Evolutionary conservation across 495 filamentous ascomycete genomes (phyloP), one percentile per base, ranked within the genome.

Genomic region (Lindgomyces ingoldianus): DNA sequence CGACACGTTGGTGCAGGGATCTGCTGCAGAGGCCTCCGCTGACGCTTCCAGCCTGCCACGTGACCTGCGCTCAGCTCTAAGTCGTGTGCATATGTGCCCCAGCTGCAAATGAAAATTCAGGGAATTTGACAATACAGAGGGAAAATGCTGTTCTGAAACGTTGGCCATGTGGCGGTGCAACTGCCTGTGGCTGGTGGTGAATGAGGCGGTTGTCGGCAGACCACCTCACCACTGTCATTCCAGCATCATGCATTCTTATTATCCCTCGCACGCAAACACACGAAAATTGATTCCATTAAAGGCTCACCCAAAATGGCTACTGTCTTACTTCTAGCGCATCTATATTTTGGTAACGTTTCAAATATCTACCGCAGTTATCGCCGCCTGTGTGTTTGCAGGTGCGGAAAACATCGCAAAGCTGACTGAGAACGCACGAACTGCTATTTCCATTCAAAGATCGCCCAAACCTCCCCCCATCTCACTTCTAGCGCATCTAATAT

Each of bases 1-100:
- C 54, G 36, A 39, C 33, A 39, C 33, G 33, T 46, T 25, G 3
- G 19, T 8, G 48, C 54, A 57, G 54, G 36, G 36, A 57, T 57
- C n/a, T 24, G 33, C 19, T 39, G 33, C 33, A 39, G 33, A 39
- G 8, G 8, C 10, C 45, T 48, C 45, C 21, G 8, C 19, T 19
- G 10, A 47, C 4, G 44, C 21, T 4, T 18, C 48, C 18, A 4
- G 48, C 6, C 48, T 16, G 19, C 19, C 48, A 52, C 48, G 48
- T 52, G 48, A 52, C 48, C 25, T 10, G n/a, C 33, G 33, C 33
- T 39, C 33, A 39, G 33, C 33, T 39, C 33, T 39, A 14, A 39
- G 14, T 39, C 14, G 6, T n/a, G n/a, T n/a, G n/a, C n/a, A n/a
- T n/a, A n/a, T n/a, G n/a, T n/a, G n/a, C n/a, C n/a, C n/a, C n/a